Evolutionary conservation across 139 green algal species (phyloP), one percentile per base, ranked within the genome.

Genomic region (Chlorella ohadii): DNA sequence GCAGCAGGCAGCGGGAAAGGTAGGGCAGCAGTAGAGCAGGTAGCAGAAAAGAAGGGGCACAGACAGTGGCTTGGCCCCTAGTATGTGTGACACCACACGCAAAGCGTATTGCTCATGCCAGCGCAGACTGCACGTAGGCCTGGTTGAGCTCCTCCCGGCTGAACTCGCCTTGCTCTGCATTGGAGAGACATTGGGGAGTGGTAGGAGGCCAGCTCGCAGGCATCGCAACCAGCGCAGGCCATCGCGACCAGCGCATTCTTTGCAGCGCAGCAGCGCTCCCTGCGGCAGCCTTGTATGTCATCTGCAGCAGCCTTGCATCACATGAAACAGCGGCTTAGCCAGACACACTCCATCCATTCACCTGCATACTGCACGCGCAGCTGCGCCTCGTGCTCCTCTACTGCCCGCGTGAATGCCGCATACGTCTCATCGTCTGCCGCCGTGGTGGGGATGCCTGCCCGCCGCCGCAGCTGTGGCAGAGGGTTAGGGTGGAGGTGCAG

Each of bases 331-430:
- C n/a, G n/a, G n/a, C n/a, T n/a, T n/a, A n/a, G n/a, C n/a, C n/a
- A n/a, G n/a, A n/a, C n/a, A n/a, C n/a, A n/a, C n/a, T n/a, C n/a
- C n/a, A n/a, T n/a, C n/a, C n/a, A n/a, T n/a, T 2, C 72, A 81
- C 76, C 77, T 72, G 65, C 55, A 6, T 71, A 51, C 51, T 63
- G 36, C 59, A 64, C 66, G 16, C 66, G 83, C 83, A 87, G 57
- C 39, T 61, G 81, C 16, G 76, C 66, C 36, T 83, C 73, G 36
- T 82, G 83, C 59, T 87, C 83, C 28, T 77, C 47, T 38, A 87
- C 39, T 16, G 73, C 83, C 7, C 36, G 39, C 5, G 25, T 66
- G 66, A 87, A 87, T 5, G 83, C 41, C 12, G 73, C 57, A 9
- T 68, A 66, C 6, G 51, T 64, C 39, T 87, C 73, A 7, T 66